Evolutionary conservation across 805 yeast species (phyloP), one percentile per base, ranked within the genome.

Genomic region (Brettanomyces custersianus): DNA sequence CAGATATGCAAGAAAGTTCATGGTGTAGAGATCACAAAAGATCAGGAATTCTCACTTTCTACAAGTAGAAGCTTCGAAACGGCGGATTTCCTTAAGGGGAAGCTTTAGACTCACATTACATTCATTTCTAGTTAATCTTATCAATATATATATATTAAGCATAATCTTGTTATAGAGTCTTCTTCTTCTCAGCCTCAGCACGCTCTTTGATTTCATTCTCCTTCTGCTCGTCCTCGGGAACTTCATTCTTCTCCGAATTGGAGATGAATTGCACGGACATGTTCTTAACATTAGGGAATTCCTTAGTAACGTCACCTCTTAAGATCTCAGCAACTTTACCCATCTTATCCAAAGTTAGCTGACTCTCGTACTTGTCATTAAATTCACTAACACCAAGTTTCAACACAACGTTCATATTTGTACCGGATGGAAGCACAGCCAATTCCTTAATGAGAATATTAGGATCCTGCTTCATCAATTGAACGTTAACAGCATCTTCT

Each of bases 21-120:
- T 15, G 92, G 92, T 1, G 51, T 51, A 24, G 79, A 76, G 48
- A 69, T 84, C 10, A 49, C 71, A 2, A 66, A 65, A 10, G 74
- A 68, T 17, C 72, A 77, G 41, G 94, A 85, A 51, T 66, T 54
- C 20, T 34, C 40, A 4, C 20, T 44, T 10, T 36, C 41, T 5
- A 32, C 17, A 12, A 38, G 37, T 20, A 32, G 40, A 23, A 34
- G 41, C 20, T 20, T 21, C 34, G 20, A 18, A 10, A 15, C 6
- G 11, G 12, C 16, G 16, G 34, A 31, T 9, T 31, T 31, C 22
- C 34, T 31, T 10, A 20, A 31, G 34, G 13, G n/a, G n/a, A n/a
- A n/a, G n/a, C n/a, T n/a, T n/a, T n/a, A n/a, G n/a, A n/a, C n/a
- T n/a, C n/a, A n/a, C 19, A n/a, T 28, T 13, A 8, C 7, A 13